Conservation (phyloP, 768 basidiomycete species). For the Ramaria rubella region DNA sequence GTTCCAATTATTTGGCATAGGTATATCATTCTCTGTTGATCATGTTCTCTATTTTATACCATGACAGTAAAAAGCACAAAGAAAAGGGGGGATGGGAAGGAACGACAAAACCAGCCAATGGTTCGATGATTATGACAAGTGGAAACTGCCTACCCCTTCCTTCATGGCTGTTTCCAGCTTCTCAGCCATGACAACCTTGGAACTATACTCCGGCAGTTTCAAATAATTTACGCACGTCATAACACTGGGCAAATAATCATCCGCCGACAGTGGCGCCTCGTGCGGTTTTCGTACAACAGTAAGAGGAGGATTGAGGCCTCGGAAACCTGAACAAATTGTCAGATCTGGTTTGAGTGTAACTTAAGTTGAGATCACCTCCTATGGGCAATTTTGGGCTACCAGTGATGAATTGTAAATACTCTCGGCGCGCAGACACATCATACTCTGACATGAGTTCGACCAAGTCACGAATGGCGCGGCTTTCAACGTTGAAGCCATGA, state of each 20-base stretch:
- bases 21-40: no score
- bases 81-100: neutral
- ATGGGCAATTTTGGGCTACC: constrained; percentile 96
- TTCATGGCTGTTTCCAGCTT: constrained; percentile 80
- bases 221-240: constrained; percentile 99
- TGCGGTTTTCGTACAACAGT: constrained; percentile 98
- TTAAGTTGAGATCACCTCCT: constrained; percentile 64
- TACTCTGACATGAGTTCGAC: constrained; percentile 83
- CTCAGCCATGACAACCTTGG: constrained; percentile 75
- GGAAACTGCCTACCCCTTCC: constrained; percentile 96
- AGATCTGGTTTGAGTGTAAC: neutral
- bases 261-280: constrained; percentile 82
- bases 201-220: constrained; percentile 93
- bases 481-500: constrained; percentile 96
- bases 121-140: constrained; percentile 63
- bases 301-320: constrained; percentile 85
- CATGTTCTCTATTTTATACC: constrained; percentile 2
- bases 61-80: constrained; percentile 5
- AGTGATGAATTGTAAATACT: constrained; percentile 94
- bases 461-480: constrained; percentile 82
- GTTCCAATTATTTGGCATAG: no score
- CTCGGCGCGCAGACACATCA: constrained; percentile 65
- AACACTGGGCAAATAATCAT: constrained; percentile 93
- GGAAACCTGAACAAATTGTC: constrained; percentile 59
- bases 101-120: constrained; percentile 4